A percentile compares a stretch with the other conserved stretches of the same genome.
Evolutionary conservation across 2,329 filamentous ascomycete genomes (phyloP).

Genomic region (Fusarium mangiferae): DNA sequence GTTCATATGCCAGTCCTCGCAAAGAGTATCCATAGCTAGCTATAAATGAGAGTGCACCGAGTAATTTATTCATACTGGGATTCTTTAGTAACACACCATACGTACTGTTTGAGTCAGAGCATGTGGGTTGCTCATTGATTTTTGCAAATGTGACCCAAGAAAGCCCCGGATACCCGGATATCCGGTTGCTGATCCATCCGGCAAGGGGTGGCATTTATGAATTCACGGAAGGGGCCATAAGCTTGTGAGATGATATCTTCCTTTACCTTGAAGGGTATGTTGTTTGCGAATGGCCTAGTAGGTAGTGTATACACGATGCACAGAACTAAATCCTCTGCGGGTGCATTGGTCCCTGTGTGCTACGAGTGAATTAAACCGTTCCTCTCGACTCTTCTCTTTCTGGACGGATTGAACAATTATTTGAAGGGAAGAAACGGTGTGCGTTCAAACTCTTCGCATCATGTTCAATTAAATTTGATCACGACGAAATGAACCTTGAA

Average conservation of each 20-base stretch:
- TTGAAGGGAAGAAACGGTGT: background rate
- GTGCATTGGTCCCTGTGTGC: background rate
- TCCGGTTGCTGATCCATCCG: accelerated
- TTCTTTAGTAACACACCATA: background rate
- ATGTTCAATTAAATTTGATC: background rate
- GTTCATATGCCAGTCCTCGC: no score
- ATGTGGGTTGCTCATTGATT: background rate
- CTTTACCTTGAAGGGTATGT: accelerated
- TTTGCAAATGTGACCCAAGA: background rate
- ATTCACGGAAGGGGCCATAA: background rate
- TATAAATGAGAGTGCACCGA: accelerated
- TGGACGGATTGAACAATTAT: no score
- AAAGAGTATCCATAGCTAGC: no score
- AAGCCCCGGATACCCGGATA: background rate
- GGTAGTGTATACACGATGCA: background rate
- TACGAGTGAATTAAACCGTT: accelerated
- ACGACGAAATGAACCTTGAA: background rate
- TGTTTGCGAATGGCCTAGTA: background rate
- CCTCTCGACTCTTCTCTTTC: no score
- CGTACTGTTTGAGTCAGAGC: background rate
- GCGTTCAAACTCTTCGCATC: background rate
- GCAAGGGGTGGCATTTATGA: no score
- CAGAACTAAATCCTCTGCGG: background rate
- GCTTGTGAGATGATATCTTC: background rate
- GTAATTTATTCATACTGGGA: no score